These are phyloP conservation scores for Erysimum cheiranthoides DNA, from an alignment of 345 rosid genomes.

Conservation along the genomic window DNA sequence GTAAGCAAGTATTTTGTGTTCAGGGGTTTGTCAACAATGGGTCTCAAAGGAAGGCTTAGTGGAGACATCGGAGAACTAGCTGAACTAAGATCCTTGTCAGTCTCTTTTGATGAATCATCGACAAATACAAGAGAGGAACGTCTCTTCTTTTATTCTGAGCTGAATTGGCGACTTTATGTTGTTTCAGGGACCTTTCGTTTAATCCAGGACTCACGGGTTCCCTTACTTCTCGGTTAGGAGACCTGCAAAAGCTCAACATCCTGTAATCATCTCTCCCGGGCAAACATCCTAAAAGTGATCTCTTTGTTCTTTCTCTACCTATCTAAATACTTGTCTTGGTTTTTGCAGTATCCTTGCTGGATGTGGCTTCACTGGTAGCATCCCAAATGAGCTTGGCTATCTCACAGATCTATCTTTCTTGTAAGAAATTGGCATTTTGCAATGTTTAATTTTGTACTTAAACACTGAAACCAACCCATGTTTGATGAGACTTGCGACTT, in stretches of 20 bases:
- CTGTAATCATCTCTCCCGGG: conserved; percentile 54
- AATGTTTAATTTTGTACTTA: neutral
- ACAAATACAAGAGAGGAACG: neutral
- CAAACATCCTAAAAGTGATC: neutral
- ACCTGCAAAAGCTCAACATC: conserved; percentile 74
- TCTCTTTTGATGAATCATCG: conserved; percentile 6
- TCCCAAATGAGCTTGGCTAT: conserved; percentile 84
- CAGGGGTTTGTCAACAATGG: conserved; percentile 90
- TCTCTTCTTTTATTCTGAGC: neutral
- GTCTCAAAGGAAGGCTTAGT: conserved; percentile 76
- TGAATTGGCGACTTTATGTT: conserved; percentile 1
- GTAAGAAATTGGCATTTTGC: conserved; percentile 53
- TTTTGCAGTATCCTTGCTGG: conserved; percentile 82
- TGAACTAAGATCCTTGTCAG: conserved; percentile 90
- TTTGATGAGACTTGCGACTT: conserved; percentile 28
- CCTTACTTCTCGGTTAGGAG: conserved; percentile 75
- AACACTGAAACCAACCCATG: neutral
- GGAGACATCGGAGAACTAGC: conserved; percentile 91
- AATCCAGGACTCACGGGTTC: conserved; percentile 78
- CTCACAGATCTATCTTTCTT: conserved; percentile 80
- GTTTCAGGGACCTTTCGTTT: conserved; percentile 83
- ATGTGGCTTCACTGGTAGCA: conserved; percentile 82
- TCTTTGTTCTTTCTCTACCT: neutral
- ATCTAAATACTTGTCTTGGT: conserved; percentile 7
- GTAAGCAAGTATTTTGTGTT: conserved; percentile 1